Evolutionary conservation across 768 basidiomycete genomes (phyloP).

Genomic region (Rhodocollybia butyracea): DNA sequence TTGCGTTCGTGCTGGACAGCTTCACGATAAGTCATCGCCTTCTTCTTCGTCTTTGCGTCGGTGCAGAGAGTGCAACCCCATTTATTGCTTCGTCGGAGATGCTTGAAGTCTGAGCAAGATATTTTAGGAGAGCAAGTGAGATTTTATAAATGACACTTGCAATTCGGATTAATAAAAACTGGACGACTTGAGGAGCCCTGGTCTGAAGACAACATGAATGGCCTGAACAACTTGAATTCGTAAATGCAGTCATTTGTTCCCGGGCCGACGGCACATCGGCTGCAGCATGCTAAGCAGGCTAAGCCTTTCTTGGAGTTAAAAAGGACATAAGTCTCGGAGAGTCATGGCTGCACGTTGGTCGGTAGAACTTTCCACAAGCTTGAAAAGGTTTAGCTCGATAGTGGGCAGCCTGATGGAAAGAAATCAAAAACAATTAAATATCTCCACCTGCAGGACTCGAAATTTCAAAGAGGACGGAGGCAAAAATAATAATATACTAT

Average conservation of each 20-base stretch:
- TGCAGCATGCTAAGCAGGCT: no score
- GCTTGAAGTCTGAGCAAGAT: not conserved
- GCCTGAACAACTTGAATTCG: not conserved
- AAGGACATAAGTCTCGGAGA: no score
- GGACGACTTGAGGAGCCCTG: not conserved
- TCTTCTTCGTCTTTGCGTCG: not conserved
- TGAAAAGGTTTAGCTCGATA: not conserved
- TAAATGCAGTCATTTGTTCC: not conserved
- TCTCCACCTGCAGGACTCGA: no score
- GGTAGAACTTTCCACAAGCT: not conserved
- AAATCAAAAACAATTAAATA: no score
- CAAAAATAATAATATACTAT: no score
- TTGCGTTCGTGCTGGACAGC: constrained; percentile 26
- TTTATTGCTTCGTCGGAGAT: not conserved
- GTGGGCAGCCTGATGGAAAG: no score
- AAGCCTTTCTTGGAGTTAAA: no score
- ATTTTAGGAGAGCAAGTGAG: not conserved
- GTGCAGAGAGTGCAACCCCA: not conserved
- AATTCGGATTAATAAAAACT: not conserved
- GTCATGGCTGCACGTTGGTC: no score
- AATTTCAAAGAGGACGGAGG: not conserved
- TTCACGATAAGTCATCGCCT: constrained; percentile 15
- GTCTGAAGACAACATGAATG: not conserved
- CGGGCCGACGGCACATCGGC: no score
- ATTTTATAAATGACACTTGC: not conserved